Conservation (phyloP, 148 eudicot genomes). For the Selenicereus undatus region DNA sequence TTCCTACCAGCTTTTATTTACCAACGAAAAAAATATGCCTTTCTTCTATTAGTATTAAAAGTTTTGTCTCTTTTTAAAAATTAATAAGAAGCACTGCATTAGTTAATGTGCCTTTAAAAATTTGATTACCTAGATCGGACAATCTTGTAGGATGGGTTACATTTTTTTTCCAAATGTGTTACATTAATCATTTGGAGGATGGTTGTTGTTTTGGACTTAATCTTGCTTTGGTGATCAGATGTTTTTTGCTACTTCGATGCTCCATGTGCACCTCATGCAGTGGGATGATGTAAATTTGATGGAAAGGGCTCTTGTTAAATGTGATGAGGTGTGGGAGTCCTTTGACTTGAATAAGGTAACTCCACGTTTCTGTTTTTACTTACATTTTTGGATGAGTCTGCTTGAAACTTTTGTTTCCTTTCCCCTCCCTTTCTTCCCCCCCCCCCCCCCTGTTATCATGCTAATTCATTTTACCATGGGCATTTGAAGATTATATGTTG, state of each 20-base stretch:
- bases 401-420: neutral
- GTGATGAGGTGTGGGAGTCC: conserved; percentile 76
- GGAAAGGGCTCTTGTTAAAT: conserved; percentile 66
- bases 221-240: conserved; percentile 48
- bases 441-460: neutral
- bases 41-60: neutral
- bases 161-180: neutral
- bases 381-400: conserved; percentile 6
- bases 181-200: neutral
- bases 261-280: conserved; percentile 91
- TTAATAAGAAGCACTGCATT: too few relatives aligned
- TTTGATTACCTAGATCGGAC: too few relatives aligned
- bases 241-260: conserved; percentile 87
- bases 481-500: neutral
- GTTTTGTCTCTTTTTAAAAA: neutral
- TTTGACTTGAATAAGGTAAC: conserved; percentile 70
- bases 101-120: too few relatives aligned
- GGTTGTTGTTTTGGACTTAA: conserved; percentile 7
- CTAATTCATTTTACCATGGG: neutral
- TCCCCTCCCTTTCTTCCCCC: neutral
- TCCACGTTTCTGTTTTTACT: neutral
- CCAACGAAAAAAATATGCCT: neutral
- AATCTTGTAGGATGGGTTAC: neutral
- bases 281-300: conserved; percentile 72
- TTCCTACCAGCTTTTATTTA: too few relatives aligned